Percentiles rank a stretch among this genome's conserved stretches.
phyloP scores from a whole-genome alignment of 768 basidiomycete genomes.

The Tylopilus intermedius region DNA sequence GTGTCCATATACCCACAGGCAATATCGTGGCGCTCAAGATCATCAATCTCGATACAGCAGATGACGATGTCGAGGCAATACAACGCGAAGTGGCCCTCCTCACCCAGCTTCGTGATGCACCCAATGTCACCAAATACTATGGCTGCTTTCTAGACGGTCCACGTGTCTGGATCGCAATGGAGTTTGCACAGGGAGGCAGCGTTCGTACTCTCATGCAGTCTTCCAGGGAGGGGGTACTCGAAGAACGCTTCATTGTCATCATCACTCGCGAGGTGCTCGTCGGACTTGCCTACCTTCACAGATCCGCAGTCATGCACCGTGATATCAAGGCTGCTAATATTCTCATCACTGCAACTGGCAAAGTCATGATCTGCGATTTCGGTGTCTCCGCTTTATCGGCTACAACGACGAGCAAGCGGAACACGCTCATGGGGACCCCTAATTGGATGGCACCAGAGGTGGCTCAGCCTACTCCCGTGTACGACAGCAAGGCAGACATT shows the following conservation, averaged over 20 bases:
- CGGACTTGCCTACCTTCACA: conserved; percentile 87
- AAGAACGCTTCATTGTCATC: conserved; percentile 85
- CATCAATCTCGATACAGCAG: conserved; percentile 94
- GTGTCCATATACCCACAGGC: conserved; percentile 75
- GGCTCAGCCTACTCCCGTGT: conserved; percentile 79
- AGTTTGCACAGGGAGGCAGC: conserved; percentile 92
- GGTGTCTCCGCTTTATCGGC: conserved; percentile 92
- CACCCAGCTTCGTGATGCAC: conserved; percentile 82
- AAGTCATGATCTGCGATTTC: conserved; percentile 96
- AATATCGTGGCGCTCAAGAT: conserved; percentile 96
- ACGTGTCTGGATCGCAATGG: conserved; percentile 99
- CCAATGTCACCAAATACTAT: conserved; percentile 91
- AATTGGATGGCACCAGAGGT: conserved; percentile 99
- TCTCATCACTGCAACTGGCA: conserved; percentile 81
- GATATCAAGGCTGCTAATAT: conserved; percentile 98
- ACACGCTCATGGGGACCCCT: conserved; percentile 94
- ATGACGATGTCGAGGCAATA: conserved; percentile 95
- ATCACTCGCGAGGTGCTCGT: conserved; percentile 86
- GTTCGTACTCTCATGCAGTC: conserved; percentile 92
- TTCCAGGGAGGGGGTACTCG: conserved; percentile 64
- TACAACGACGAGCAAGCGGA: conserved; percentile 82
- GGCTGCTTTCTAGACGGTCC: conserved; percentile 95
- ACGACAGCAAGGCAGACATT: conserved; percentile 97
- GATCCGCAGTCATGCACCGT: conserved; percentile 90
- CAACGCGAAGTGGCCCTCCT: conserved; percentile 93